Evolutionary conservation across 1,284 basidiomycete species (phyloP).

Genomic region (Sanghuangporus baumii): DNA sequence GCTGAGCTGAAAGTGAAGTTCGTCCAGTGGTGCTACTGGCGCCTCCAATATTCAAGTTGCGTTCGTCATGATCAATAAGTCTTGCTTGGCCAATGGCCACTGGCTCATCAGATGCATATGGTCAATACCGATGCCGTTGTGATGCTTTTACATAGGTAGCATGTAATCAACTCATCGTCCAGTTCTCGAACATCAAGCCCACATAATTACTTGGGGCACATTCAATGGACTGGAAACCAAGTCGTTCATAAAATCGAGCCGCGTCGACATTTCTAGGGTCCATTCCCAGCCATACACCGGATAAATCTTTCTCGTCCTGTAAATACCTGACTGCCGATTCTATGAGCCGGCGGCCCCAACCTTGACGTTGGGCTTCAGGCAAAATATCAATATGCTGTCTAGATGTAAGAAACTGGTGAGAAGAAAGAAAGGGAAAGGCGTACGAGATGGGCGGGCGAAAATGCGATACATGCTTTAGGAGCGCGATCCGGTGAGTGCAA

Average conservation of each 20-base stretch:
- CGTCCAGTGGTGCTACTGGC: too few relatives aligned
- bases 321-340: conserved; percentile 44
- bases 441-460: conserved; percentile 53
- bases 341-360: conserved; percentile 59
- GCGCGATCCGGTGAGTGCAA: conserved; percentile 45
- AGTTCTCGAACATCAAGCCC: conserved; percentile 30
- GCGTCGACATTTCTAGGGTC: conserved; percentile 54
- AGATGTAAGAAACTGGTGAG: neutral
- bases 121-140: neutral
- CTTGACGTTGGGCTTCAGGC: conserved; percentile 50
- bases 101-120: neutral
- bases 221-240: conserved; percentile 50
- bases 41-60: too few relatives aligned
- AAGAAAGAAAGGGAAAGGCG: neutral
- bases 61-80: too few relatives aligned
- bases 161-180: neutral
- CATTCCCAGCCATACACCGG: conserved; percentile 56
- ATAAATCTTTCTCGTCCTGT: conserved; percentile 32
- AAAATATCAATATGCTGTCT: conserved; percentile 55
- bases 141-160: neutral
- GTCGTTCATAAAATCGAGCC: conserved; percentile 46
- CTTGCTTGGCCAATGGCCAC: neutral
- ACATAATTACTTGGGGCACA: conserved; percentile 41
- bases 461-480: conserved; percentile 41
- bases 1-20: too few relatives aligned